Evolutionary conservation across 225 moss, liverwort and hornwort genomes (phyloP), one percentile per base, ranked within the genome.

Genomic region (Neckera pumila): DNA sequence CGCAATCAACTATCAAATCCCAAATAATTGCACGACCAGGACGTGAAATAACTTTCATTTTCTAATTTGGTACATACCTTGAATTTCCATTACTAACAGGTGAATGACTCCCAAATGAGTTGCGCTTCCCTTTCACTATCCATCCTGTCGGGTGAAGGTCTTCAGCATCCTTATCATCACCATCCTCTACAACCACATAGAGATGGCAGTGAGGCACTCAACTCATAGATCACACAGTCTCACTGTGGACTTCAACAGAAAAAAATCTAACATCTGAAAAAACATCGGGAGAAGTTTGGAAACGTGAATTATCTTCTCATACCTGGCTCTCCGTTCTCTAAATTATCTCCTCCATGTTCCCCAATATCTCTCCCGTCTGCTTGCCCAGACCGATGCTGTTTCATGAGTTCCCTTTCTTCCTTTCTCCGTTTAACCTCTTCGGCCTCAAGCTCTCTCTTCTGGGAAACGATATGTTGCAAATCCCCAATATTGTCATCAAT

Each of bases 71-170:
- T n/a, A 73, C 78, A 81, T 89, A 94, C 94, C 88, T 91, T 91
- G 90, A 90, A 82, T 85, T 85, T 76, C 94, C 94, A 80, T 94
- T 94, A 90, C 87, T 93, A 34, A 92, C 92, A 88, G 97, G 97
- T 89, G 96, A 96, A 87, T 94, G 83, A 87, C 76, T 95, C 76
- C 96, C 95, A 87, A 88, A 90, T 60, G 93, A 89, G 84, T 99
- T 97, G 77, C 99, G 92, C 89, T 94, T 99, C 69, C 96, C 97
- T 90, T 99, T 97, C 21, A 96, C 97, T 89, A 92, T 97, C 99
- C 99, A 99, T 65, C 91, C 97, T 86, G 96, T 92, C 63, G 96
- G 90, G 74, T 96, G 96, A 62, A 79, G 92, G 88, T 91, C 91
- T 74, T 93, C 92, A 40, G 70, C 45, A 80, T 93, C 95, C 72